Percentiles rank a stretch among this genome's conserved stretches.
These are phyloP conservation scores for Maudiozyma barnettii DNA, from an alignment of 805 yeast genomes.

Conservation along the genomic window DNA sequence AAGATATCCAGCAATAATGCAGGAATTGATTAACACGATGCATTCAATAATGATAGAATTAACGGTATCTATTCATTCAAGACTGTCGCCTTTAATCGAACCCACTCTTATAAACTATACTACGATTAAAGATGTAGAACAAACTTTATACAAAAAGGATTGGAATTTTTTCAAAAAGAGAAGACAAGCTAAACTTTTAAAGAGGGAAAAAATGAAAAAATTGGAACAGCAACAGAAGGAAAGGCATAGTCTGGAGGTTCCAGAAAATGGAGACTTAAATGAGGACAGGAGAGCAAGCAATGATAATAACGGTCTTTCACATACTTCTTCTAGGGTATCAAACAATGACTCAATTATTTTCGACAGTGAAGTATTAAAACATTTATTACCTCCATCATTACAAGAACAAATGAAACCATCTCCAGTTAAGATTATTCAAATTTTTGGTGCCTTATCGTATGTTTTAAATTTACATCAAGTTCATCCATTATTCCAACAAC, in stretches of 20 bases:
- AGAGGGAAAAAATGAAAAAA: conserved; percentile 8
- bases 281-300: conserved; percentile 4
- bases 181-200: conserved; percentile 19
- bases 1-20: conserved; percentile 48
- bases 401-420: conserved; percentile 78
- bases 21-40: conserved; percentile 44
- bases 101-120: conserved; percentile 65
- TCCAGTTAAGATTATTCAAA: conserved; percentile 76
- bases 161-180: conserved; percentile 49
- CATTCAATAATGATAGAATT: conserved; percentile 60
- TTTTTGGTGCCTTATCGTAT: conserved; percentile 79
- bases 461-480: conserved; percentile 75
- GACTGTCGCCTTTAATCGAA: conserved; percentile 49
- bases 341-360: conserved; percentile 27
- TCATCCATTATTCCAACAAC: conserved; percentile 67
- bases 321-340: not conserved
- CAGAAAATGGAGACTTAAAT: conserved; percentile 1
- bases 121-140: conserved; percentile 73
- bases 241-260: not conserved
- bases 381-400: conserved; percentile 78
- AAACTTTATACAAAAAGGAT: conserved; percentile 65
- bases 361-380: conserved; percentile 64
- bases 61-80: conserved; percentile 53
- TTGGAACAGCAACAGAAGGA: conserved; percentile 6
- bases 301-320: not conserved